Base-by-base conservation (phyloP, 257 asterid genomes). In the Petunia axillaris region DNA sequence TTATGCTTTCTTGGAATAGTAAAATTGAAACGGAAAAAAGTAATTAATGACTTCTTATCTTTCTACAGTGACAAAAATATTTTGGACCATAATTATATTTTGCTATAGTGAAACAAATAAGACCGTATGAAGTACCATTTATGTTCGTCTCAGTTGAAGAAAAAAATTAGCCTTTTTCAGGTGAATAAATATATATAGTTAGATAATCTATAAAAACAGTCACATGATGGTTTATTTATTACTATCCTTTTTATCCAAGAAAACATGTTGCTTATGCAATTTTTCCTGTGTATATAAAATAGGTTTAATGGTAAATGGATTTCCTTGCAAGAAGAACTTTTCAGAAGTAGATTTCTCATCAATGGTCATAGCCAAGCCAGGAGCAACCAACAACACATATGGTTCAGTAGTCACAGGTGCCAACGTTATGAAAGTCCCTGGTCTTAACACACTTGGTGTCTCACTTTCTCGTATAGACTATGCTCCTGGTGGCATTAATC, bases 361-460 rank as follows among this genome's bases (percentile, higher is more conserved):
- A 64, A 81, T 65, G 76, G 81, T 36, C 78, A 78, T 93, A 0
- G 92, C 88, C 1, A 81, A 81, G 0, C 82, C 91, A 6, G 96
- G 95, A 57, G 66, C 91, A 85, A 93, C 98, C 81, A 93, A 92
- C 93, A 93, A 87, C 84, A 39, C 93, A 64, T 9, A 16, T 50
- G 97, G 97, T 0, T 77, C 98, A 36, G 0, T 79, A 0, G 97
- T 93, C 3, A 93, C 98, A 16, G 86, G 73, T 8, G 97, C 96
- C 81, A 88, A 89, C 84, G 97, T 93, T 1, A 73, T 78, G 88
- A 83, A 41, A 67, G 77, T 92, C 16, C 96, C 97, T 0, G 98
- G 98, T 37, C 96, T 93, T 16, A 93, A 92, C 98, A 93, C 98
- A 2, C 87, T 93, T 3, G 97, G 98, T 35, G 91, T 90, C 36